A percentile compares a stretch with the other conserved stretches of the same genome.
These are phyloP conservation scores for Westerdykella sp. DNA, from an alignment of 2,329 filamentous ascomycete species.

Conservation along the genomic window DNA sequence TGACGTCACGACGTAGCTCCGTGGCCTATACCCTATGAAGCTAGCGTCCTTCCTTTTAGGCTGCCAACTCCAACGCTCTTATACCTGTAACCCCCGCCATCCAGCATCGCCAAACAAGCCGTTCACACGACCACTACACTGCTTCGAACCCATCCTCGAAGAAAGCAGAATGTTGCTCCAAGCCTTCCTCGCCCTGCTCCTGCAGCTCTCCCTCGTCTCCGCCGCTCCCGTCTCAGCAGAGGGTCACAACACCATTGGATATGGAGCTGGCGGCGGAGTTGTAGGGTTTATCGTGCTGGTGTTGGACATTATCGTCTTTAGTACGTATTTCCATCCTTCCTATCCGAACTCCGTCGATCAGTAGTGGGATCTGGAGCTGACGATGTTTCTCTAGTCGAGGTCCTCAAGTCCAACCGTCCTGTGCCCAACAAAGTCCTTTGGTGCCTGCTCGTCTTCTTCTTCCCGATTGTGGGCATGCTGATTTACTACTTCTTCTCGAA, in stretches of 20 bases:
- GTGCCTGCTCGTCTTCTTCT: constrained; percentile 58
- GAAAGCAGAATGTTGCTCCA: constrained; percentile 20
- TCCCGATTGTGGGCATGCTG: constrained; percentile 56
- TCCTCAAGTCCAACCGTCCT: constrained; percentile 58
- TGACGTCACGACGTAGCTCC: too few relatives aligned
- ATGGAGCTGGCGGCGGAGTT: constrained; percentile 56
- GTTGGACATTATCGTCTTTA: constrained; percentile 57
- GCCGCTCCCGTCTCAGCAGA: constrained; percentile 40
- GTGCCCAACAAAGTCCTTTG: constrained; percentile 54
- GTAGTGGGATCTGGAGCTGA: too few relatives aligned
- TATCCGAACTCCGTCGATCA: constrained; percentile 7
- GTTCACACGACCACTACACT: too few relatives aligned
- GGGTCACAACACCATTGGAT: constrained; percentile 47
- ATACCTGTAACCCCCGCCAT: too few relatives aligned
- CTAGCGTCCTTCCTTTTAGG: too few relatives aligned
- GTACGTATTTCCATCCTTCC: constrained; percentile 40
- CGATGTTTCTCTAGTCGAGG: constrained; percentile 49
- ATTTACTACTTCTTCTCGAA: constrained; percentile 62
- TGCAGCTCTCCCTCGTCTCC: constrained; percentile 49
- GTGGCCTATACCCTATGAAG: too few relatives aligned
- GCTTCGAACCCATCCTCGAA: neutral
- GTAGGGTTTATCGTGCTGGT: constrained; percentile 56
- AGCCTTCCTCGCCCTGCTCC: constrained; percentile 39
- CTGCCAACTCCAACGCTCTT: too few relatives aligned
- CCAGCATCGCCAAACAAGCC: too few relatives aligned